Percentiles rank a stretch among this genome's conserved stretches.
Evolutionary conservation across 2,329 filamentous ascomycete species (phyloP).

Genomic region (Neofusicoccum cordaticola): DNA sequence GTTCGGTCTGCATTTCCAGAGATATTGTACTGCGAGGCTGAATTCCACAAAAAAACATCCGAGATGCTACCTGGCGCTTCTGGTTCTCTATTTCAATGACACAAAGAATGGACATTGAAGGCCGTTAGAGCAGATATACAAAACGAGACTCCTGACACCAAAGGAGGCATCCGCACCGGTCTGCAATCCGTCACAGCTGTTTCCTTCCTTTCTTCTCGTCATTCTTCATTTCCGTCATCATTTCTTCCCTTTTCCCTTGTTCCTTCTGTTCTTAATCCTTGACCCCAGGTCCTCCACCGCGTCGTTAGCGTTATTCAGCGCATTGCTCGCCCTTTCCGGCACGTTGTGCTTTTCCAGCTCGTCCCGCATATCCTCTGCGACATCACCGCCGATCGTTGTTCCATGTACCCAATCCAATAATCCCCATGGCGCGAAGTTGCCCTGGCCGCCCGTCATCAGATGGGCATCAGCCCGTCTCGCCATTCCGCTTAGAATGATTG

Average conservation of each 20-base stretch:
- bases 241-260: constrained; percentile 20
- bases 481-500: constrained; percentile 56
- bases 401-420: constrained; percentile 44
- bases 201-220: neutral
- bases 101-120: constrained; percentile 16
- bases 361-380: constrained; percentile 53
- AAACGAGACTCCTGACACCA: constrained; percentile 15
- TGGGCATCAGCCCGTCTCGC: constrained; percentile 58
- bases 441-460: constrained; percentile 54
- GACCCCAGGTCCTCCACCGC: constrained; percentile 27
- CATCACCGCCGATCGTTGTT: constrained; percentile 53
- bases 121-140: constrained; percentile 15
- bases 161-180: neutral
- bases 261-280: constrained; percentile 27
- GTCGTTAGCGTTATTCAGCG: constrained; percentile 27
- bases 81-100: constrained; percentile 17
- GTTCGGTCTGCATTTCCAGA: constrained; percentile 39
- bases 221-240: neutral
- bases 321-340: constrained; percentile 38
- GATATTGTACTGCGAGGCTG: constrained; percentile 40
- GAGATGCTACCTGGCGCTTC: constrained; percentile 19
- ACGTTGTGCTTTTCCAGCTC: constrained; percentile 57
- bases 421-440: constrained; percentile 63
- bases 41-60: constrained; percentile 33
- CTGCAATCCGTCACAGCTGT: neutral